Conservation (phyloP, 305 asterid species). For the Fraxinus albicans region DNA sequence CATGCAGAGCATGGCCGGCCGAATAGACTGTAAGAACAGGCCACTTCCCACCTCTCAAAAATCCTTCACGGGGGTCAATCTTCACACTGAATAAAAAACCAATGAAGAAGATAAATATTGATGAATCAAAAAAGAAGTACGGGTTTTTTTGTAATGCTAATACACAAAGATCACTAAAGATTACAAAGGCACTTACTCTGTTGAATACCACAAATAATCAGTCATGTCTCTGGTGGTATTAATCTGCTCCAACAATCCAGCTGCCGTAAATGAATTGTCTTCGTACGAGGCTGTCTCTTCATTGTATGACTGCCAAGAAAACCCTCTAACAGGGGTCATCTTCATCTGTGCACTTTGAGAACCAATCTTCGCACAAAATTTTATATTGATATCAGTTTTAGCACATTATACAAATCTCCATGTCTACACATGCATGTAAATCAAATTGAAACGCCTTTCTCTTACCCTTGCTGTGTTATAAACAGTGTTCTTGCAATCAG, state of each 20-base stretch:
- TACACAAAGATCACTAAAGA: conserved; percentile 11
- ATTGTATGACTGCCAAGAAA: conserved; percentile 84
- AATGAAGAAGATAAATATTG: background rate
- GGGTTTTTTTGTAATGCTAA: background rate
- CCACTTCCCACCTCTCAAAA: conserved; percentile 63
- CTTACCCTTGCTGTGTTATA: conserved; percentile 97
- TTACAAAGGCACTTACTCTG: conserved; percentile 72
- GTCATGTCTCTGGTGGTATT: conserved; percentile 88
- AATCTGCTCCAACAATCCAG: conserved; percentile 91
- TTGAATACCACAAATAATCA: conserved; percentile 93
- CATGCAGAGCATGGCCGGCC: conserved; percentile 99
- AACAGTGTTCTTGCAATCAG: conserved; percentile 93
- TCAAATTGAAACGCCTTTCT: conserved; percentile 4
- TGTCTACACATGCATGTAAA: background rate
- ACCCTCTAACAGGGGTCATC: conserved; percentile 79
- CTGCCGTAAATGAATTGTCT: conserved; percentile 54
- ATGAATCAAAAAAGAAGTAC: conserved; percentile 6
- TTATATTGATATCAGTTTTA: background rate
- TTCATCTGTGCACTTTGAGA: conserved; percentile 97
- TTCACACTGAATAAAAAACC: conserved; percentile 51
- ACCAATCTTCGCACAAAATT: conserved; percentile 62
- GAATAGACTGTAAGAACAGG: conserved; percentile 86
- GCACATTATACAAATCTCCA: background rate
- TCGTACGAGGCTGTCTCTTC: conserved; percentile 69
- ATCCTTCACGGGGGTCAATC: conserved; percentile 68